Percentiles rank a stretch among this genome's conserved stretches.
These are phyloP conservation scores for Mycena amicta DNA, from an alignment of 768 basidiomycete genomes.

Conservation along the genomic window DNA sequence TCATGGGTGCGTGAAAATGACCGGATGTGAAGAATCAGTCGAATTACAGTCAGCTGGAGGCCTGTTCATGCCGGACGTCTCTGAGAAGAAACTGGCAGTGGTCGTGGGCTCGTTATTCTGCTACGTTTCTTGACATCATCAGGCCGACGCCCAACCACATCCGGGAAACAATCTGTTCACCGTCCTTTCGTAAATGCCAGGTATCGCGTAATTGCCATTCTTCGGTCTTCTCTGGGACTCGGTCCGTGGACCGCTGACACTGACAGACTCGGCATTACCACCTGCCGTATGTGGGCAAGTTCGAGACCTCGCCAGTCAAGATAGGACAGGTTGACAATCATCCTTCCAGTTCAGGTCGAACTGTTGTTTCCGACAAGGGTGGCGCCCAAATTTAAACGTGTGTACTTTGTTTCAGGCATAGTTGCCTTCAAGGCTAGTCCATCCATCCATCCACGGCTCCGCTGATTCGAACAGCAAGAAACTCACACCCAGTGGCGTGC, in stretches of 20 bases:
- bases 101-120: too few species aligned
- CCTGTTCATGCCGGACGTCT: too few species aligned
- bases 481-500: background rate
- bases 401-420: background rate
- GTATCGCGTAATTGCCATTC: background rate
- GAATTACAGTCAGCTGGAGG: too few species aligned
- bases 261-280: background rate
- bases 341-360: too few species aligned
- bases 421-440: background rate
- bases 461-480: too few species aligned
- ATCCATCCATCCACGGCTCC: background rate
- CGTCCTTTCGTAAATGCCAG: background rate
- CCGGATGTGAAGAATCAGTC: background rate
- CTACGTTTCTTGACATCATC: too few species aligned
- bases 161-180: background rate
- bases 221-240: background rate
- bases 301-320: too few species aligned
- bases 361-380: background rate
- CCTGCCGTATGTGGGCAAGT: background rate
- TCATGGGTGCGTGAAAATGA: background rate
- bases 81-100: too few species aligned
- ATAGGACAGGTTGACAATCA: too few species aligned
- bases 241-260: background rate
- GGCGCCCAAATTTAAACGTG: too few species aligned
- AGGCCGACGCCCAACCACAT: background rate